Evolutionary conservation across 2,329 filamentous ascomycete genomes (phyloP), one percentile per base, ranked within the genome.

Genomic region (Raffaelea ambrosiae): DNA sequence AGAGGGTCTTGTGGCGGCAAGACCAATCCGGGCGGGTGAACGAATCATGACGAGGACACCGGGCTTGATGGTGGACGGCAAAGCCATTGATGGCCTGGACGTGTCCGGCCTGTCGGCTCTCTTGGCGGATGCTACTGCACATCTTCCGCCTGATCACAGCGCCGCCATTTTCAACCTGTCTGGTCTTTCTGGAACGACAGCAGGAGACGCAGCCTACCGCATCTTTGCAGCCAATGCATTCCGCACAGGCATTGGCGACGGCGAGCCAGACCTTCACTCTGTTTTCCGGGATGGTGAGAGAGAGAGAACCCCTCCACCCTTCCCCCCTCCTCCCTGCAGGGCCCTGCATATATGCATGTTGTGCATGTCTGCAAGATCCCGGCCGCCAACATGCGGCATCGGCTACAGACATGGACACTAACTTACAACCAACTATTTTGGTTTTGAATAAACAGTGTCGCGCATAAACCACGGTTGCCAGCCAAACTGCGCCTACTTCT

Each of bases 381-480:
- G 16, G 4, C 8, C 11, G 11, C 38, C 33, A 35, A 13, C 35
- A 23, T 9, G 23, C 19, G 4, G 4, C 14, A 4, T 8, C 10
- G 9, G 11, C 38, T 8, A 21, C 41, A n/a, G n/a, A n/a, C n/a
- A n/a, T n/a, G n/a, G n/a, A n/a, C 41, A 29, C 4, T n/a, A 5
- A 21, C 22, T 29, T 16, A 13, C 26, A 7, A 29, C 13, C 26
- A n/a, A n/a, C n/a, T n/a, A 18, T 40, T 29, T 46, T 20, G 22
- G 19, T 41, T 7, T 41, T 20, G 7, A 13, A 21, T 3, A 18
- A 16, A 13, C 26, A 64, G 63, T 64, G 8, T 63, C 66, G 36
- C 58, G 66, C 3, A 56, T 70, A 47, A 70, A 70, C 48, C 67
- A 70, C 51, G 66, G 65, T 47, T 69, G 67, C 49, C 59, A 60